Conservation (phyloP, 176 grass and related monocot genomes). For the Aegilops speltoides region DNA sequence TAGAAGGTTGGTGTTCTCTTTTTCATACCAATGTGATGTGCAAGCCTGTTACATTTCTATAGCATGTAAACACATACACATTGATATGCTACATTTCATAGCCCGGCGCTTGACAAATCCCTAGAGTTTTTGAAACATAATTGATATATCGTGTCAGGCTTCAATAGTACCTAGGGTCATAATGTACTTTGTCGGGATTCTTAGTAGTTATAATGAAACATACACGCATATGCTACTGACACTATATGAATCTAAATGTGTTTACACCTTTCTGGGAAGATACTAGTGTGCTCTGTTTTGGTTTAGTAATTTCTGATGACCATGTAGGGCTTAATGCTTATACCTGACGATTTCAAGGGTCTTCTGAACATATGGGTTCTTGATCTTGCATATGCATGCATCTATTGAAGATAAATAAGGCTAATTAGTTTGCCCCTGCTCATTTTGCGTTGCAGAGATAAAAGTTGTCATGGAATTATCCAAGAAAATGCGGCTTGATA, state of each 20-base stretch:
- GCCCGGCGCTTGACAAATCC: not conserved
- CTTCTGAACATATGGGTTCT: not conserved
- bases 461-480: slow-evolving; percentile 55
- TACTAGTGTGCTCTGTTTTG: not conserved
- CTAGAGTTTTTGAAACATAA: not conserved
- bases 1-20: not conserved
- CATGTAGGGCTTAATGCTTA: not conserved
- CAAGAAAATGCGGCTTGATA: slow-evolving; percentile 44
- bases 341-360: not conserved
- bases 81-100: not conserved
- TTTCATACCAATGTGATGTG: not conserved
- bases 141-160: not conserved
- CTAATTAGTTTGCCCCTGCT: not conserved
- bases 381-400: not conserved
- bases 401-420: not conserved
- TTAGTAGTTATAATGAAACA: not conserved
- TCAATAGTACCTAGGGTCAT: not conserved
- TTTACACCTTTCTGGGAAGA: not conserved
- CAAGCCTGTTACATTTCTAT: not conserved
- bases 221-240: not conserved
- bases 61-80: not conserved
- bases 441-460: slow-evolving; percentile 47
- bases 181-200: not conserved
- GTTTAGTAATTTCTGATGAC: slow-evolving; percentile 5
- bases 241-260: not conserved